phyloP scores from a whole-genome alignment of 2,329 filamentous ascomycete species.

The Decorospora gaudefroyi region DNA sequence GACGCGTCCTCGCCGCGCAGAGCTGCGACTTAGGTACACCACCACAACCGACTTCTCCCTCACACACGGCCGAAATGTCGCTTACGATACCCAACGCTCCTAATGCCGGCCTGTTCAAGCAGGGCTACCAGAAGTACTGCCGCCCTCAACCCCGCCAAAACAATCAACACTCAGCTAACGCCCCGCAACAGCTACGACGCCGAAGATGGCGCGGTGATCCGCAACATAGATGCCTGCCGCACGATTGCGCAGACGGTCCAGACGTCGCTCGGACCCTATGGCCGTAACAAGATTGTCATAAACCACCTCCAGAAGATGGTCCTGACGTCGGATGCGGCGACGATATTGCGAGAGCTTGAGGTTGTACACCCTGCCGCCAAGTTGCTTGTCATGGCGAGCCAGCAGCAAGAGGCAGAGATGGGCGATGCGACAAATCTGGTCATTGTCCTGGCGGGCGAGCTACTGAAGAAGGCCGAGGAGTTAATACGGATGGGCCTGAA shows the following conservation, averaged over 20 bases:
- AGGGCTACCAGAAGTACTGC: slow-evolving; percentile 90
- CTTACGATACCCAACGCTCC: slow-evolving; percentile 94
- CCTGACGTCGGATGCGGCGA: slow-evolving; percentile 94
- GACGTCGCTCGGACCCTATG: slow-evolving; percentile 94
- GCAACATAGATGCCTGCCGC: slow-evolving; percentile 98
- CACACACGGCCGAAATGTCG: slow-evolving; percentile 69
- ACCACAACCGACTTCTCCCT: slow-evolving; percentile 39
- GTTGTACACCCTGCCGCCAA: slow-evolving; percentile 98
- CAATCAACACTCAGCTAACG: slow-evolving; percentile 40
- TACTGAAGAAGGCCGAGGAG: slow-evolving; percentile 96
- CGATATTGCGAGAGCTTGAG: slow-evolving; percentile 94
- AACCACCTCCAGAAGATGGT: slow-evolving; percentile 99
- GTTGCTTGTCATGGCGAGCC: slow-evolving; percentile 95
- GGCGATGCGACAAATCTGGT: slow-evolving; percentile 98
- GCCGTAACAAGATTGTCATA: slow-evolving; percentile 99
- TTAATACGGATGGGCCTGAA: slow-evolving; percentile 95
- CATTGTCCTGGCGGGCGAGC: slow-evolving; percentile 91
- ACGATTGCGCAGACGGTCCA: slow-evolving; percentile 95
- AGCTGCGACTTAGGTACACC: slow-evolving; percentile 26
- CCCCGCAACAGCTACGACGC: slow-evolving; percentile 78
- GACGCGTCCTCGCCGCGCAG: slow-evolving; percentile 36
- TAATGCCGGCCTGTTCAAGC: slow-evolving; percentile 91
- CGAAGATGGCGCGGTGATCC: slow-evolving; percentile 97
- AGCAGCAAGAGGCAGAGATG: slow-evolving; percentile 99
- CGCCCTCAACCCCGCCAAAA: slow-evolving; percentile 20